These are phyloP conservation scores for Entophlyctis luteolus DNA, from an alignment of 192 early-diverging fungal genomes.

Conservation along the genomic window DNA sequence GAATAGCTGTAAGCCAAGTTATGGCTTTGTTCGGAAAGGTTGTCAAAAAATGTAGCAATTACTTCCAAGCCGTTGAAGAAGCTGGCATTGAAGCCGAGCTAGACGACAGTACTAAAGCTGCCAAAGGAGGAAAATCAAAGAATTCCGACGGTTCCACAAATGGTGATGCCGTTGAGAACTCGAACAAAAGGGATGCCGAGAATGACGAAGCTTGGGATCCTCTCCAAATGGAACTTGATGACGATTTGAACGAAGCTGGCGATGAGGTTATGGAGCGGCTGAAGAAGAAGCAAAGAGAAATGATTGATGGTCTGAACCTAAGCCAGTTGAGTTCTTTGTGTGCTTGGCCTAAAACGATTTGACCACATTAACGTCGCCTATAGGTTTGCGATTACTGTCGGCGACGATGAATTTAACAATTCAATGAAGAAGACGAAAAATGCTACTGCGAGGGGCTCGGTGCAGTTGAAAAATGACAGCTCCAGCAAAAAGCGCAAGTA, in stretches of 20 bases:
- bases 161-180: conserved; percentile 10
- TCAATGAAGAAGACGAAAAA: conserved; percentile 57
- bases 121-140: conserved; percentile 12
- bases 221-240: conserved; percentile 65
- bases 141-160: conserved; percentile 35
- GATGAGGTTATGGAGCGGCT: conserved; percentile 64
- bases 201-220: conserved; percentile 89
- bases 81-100: conserved; percentile 43
- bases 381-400: conserved; percentile 68
- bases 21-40: conserved; percentile 93
- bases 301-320: conserved; percentile 75
- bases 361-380: not conserved
- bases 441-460: conserved; percentile 43
- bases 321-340: conserved; percentile 52
- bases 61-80: conserved; percentile 62
- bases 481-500: conserved; percentile 50
- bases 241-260: conserved; percentile 82
- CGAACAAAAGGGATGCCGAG: conserved; percentile 52
- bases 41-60: conserved; percentile 76
- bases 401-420: conserved; percentile 68
- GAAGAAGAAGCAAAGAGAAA: conserved; percentile 68
- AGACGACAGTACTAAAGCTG: conserved; percentile 29
- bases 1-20: conserved; percentile 76
- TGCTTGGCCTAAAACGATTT: conserved; percentile 3
- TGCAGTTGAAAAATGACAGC: conserved; percentile 70